A percentile compares a stretch with the other conserved stretches of the same genome.
These are phyloP conservation scores for Erucastrum elatum DNA, from an alignment of 345 rosid species.

Conservation along the genomic window DNA sequence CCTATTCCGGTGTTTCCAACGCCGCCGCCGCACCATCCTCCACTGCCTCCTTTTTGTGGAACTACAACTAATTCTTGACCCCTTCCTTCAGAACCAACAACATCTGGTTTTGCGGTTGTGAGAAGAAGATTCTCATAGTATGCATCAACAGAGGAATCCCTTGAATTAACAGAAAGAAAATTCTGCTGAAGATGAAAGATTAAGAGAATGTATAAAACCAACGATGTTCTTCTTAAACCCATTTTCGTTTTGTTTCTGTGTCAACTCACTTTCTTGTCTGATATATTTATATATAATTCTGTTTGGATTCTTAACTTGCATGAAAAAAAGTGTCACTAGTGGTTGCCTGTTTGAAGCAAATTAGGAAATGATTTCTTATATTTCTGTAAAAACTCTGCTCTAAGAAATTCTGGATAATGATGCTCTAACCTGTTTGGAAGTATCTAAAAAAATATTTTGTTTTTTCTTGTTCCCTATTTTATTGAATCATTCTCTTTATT, in stretches of 20 bases:
- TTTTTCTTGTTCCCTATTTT: background rate
- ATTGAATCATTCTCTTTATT: background rate
- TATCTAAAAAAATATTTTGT: background rate
- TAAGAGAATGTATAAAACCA: slow-evolving; percentile 29
- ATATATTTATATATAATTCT: too few species aligned
- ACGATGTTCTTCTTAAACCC: slow-evolving; percentile 18
- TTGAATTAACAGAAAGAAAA: slow-evolving; percentile 17
- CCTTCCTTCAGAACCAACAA: slow-evolving; percentile 18
- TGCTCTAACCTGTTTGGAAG: background rate
- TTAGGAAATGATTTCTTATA: too few species aligned
- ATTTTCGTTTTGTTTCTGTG: slow-evolving; percentile 4
- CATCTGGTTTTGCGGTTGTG: slow-evolving; percentile 1
- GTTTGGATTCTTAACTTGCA: background rate
- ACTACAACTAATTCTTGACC: slow-evolving; percentile 24
- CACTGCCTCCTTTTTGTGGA: slow-evolving; percentile 19
- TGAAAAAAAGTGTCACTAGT: background rate
- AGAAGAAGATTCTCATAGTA: slow-evolving; percentile 18
- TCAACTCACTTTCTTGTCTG: background rate
- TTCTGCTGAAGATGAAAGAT: slow-evolving; percentile 3
- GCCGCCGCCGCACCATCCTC: too few species aligned
- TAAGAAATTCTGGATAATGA: too few species aligned
- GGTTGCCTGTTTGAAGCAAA: background rate
- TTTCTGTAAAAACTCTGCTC: too few species aligned
- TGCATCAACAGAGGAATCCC: background rate
- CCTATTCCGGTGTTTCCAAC: too few species aligned